Percentiles rank a stretch among this genome's conserved stretches.
Conservation (phyloP, 2,329 filamentous ascomycete genomes). For the Colletotrichum graminicola region DNA sequence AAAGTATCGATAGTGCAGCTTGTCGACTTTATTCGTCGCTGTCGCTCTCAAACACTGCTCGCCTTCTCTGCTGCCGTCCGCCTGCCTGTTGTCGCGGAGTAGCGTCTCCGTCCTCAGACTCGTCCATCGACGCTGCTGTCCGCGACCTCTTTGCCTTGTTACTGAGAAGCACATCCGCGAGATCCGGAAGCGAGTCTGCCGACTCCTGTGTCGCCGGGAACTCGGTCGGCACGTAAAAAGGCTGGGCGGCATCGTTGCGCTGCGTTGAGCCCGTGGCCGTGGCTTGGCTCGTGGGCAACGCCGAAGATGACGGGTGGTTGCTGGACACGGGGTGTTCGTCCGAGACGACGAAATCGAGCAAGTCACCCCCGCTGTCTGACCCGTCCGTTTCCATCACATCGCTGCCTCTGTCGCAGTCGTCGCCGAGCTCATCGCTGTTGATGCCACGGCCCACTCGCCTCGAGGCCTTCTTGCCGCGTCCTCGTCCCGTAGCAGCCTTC, state of each 20-base stretch:
- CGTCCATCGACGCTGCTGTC: not conserved
- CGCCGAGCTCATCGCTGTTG: constrained; percentile 62
- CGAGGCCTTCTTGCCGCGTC: constrained; percentile 40
- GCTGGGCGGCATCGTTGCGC: constrained; percentile 46
- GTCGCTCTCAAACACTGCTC: constrained; percentile 45
- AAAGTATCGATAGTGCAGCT: not conserved
- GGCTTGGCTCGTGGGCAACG: constrained; percentile 43
- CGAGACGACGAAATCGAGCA: constrained; percentile 69
- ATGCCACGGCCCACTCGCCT: constrained; percentile 46
- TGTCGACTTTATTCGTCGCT: constrained; percentile 41
- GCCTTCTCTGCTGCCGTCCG: constrained; percentile 31
- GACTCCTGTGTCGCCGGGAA: constrained; percentile 56
- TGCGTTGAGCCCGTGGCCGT: constrained; percentile 46
- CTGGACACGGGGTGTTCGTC: constrained; percentile 54
- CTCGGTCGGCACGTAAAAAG: constrained; percentile 55
- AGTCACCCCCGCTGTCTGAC: constrained; percentile 62
- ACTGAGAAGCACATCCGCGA: constrained; percentile 17
- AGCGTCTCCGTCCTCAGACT: constrained; percentile 30
- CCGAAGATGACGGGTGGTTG: constrained; percentile 51
- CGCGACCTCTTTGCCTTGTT: constrained; percentile 11
- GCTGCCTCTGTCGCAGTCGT: constrained; percentile 65
- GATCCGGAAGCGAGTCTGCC: constrained; percentile 46
- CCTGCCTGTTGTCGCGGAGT: constrained; percentile 6
- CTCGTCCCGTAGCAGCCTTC: constrained; percentile 43
- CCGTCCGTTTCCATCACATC: constrained; percentile 60